phyloP scores from a whole-genome alignment of 164 flowering plant species.

The Magnolia officinalis region DNA sequence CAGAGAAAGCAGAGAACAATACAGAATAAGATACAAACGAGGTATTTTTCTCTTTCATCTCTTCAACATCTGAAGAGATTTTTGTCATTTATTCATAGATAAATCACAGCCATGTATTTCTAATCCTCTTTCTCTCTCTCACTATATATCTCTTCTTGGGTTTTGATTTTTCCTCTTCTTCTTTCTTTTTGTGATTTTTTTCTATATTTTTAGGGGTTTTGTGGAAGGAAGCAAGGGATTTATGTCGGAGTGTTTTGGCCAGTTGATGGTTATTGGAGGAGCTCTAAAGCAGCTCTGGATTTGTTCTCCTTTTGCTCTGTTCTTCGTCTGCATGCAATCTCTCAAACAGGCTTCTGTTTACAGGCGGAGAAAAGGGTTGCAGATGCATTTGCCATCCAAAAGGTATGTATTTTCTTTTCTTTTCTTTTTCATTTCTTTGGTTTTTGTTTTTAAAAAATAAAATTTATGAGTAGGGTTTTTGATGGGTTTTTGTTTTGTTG shows the following conservation, averaged over 20 bases:
- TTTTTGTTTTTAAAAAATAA: not conserved
- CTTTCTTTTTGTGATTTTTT: conserved; percentile 11
- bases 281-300: conserved; percentile 58
- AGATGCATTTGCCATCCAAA: conserved; percentile 91
- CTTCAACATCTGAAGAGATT: conserved; percentile 7
- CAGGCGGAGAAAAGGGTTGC: conserved; percentile 26
- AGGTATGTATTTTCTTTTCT: conserved; percentile 37
- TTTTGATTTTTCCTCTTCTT: not conserved
- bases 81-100: conserved; percentile 18
- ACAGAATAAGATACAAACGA: conserved; percentile 5
- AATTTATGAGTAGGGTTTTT: not conserved
- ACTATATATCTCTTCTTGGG: not conserved
- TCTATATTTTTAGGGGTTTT: conserved; percentile 8
- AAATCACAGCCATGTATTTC: conserved; percentile 54
- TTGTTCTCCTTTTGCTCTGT: not conserved
- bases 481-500: conserved; percentile 1
- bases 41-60: conserved; percentile 4
- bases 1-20: not conserved
- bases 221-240: conserved; percentile 27
- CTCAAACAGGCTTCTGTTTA: conserved; percentile 9
- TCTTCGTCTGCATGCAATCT: conserved; percentile 28
- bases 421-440: conserved; percentile 1
- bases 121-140: conserved; percentile 28
- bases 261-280: conserved; percentile 46
- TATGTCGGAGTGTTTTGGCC: conserved; percentile 71